Evolutionary conservation across 1,284 basidiomycete species (phyloP), one percentile per base, ranked within the genome.

Genomic region (Phellopilus nigrolimitatus): DNA sequence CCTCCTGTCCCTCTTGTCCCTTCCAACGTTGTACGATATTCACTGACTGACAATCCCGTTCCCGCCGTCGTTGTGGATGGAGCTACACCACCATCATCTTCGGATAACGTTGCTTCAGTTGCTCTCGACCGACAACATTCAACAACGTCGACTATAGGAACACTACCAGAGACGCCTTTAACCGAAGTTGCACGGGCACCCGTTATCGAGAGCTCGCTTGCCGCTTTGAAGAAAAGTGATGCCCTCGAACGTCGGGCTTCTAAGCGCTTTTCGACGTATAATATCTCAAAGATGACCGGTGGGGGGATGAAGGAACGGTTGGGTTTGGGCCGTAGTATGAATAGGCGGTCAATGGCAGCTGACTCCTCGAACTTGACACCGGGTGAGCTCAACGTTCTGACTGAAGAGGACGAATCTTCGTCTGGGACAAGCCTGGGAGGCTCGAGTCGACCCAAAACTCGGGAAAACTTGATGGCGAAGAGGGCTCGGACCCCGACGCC

Each of bases 181-280:
- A 65, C 70, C 5, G 76, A 77, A 31, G 61, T 67, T 2, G 61
- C 67, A 13, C 68, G 73, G 25, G 67, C 73, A 3, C 84, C 88
- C 22, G 87, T 82, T 4, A 83, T 91, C 25, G 84, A 88, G 37
- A 86, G 80, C 49, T 94, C 92, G 6, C 76, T 98, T 12, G 91
- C 91, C 8, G 92, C 92, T 1, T 76, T 99, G 37, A 89, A 95
- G 66, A 83, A 86, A 57, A 83, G 82, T 38, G 94, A 97, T 59
- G 81, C 86, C 0, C 77, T 97, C 15, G 92, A 95, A 63, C 82
- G 95, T 8, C 78, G 95, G 36, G 95, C 95, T 3, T 95, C 91
- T 22, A 98, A 98, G 65, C 87, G 95, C 0, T 99, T 95, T 71
- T 97, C 94, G 49, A 89, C 89, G 1, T 99, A 97, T 66, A 92